Percentiles rank a stretch among this genome's conserved stretches.
These are phyloP conservation scores for Nymphaea thermarum DNA, from an alignment of 164 flowering plant species.

Conservation along the genomic window DNA sequence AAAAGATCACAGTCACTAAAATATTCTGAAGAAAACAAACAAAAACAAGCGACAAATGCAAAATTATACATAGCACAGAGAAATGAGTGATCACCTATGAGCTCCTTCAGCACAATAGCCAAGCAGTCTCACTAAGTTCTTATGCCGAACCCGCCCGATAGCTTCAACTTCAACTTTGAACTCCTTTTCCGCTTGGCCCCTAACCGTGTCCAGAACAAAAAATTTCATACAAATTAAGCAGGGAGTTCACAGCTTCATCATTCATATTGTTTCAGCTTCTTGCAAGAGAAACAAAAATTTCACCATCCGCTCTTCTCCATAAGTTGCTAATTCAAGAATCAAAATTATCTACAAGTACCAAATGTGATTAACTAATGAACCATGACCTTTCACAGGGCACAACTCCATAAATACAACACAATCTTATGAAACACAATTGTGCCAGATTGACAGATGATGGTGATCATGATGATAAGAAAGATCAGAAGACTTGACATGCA, in stretches of 20 bases:
- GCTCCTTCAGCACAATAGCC: constrained; percentile 96
- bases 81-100: constrained; percentile 42
- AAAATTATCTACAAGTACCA: too few species aligned
- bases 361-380: too few species aligned
- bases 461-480: too few species aligned
- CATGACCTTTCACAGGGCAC: too few species aligned
- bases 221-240: too few species aligned
- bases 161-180: constrained; percentile 84
- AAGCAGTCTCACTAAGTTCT: constrained; percentile 79
- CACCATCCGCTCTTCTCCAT: not conserved
- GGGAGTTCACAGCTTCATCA: too few species aligned
- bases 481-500: too few species aligned
- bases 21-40: not conserved
- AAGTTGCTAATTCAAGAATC: not conserved
- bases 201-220: constrained; percentile 7
- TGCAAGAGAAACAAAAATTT: not conserved
- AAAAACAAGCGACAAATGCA: not conserved
- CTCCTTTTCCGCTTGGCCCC: constrained; percentile 84
- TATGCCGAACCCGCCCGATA: constrained; percentile 82
- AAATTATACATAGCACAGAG: not conserved
- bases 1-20: not conserved
- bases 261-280: not conserved
- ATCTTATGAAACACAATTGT: too few species aligned
- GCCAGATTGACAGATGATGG: too few species aligned
- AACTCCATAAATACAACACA: too few species aligned